phyloP scores from a whole-genome alignment of 192 early-diverging fungal genomes.

The Diversispora eburnea region DNA sequence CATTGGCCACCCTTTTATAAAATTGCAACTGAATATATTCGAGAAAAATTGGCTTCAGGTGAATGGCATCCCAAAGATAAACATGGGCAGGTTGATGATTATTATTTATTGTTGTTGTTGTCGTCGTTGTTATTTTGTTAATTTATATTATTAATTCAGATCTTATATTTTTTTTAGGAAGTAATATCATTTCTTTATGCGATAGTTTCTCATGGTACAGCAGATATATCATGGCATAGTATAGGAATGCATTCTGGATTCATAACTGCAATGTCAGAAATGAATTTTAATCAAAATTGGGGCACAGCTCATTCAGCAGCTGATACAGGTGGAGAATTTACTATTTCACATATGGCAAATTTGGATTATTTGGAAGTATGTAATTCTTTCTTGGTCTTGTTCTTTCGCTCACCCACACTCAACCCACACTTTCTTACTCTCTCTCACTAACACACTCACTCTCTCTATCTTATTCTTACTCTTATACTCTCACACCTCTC shows the following conservation, averaged over 20 bases:
- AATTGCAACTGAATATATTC: slow-evolving; percentile 52
- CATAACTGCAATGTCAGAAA: slow-evolving; percentile 49
- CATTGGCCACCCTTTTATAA: slow-evolving; percentile 72
- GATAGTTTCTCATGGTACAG: slow-evolving; percentile 62
- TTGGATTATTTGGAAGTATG: slow-evolving; percentile 20
- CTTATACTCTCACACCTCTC: neutral
- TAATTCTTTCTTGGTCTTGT: neutral
- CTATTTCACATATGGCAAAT: slow-evolving; percentile 33
- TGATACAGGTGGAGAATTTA: slow-evolving; percentile 66
- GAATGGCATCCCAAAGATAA: slow-evolving; percentile 45
- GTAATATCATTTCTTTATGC: slow-evolving; percentile 65
- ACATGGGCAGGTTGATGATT: slow-evolving; percentile 33
- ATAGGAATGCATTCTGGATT: slow-evolving; percentile 57
- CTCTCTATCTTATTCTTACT: neutral
- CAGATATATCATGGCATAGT: slow-evolving; percentile 68
- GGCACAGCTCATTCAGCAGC: slow-evolving; percentile 52
- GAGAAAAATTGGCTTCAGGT: slow-evolving; percentile 44
- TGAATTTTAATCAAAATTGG: slow-evolving; percentile 49
- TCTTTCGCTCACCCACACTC: neutral
- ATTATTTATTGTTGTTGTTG: neutral
- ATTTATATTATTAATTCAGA: slow-evolving; percentile 1
- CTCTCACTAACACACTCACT: neutral
- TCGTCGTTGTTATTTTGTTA: neutral
- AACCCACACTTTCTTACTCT: neutral
- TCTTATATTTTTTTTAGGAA: slow-evolving; percentile 30